phyloP scores from a whole-genome alignment of 1,139 yeast species.

The Protomyces gravidus region DNA sequence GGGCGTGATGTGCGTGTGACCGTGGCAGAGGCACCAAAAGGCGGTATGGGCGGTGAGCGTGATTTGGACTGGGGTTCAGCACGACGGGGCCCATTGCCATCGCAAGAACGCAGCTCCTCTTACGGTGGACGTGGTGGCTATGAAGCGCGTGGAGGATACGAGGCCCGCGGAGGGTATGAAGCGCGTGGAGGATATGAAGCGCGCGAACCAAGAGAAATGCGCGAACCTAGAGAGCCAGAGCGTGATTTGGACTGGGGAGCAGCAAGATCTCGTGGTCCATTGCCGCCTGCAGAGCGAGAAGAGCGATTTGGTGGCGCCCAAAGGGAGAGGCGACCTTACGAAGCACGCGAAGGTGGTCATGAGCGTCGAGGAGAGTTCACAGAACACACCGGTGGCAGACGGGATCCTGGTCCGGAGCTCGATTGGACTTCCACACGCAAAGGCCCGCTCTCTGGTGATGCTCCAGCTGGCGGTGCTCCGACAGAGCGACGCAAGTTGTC shows the following conservation, averaged over 20 bases:
- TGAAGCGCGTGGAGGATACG: constrained; percentile 20
- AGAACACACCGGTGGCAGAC: constrained; percentile 8
- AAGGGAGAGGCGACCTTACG: constrained; percentile 9
- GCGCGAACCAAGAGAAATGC: constrained; percentile 17
- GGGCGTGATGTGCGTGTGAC: constrained; percentile 77
- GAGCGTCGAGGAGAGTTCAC: constrained; percentile 9
- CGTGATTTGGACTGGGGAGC: constrained; percentile 38
- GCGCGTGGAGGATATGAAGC: constrained; percentile 25
- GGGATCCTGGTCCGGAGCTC: constrained; percentile 23
- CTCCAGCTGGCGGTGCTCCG: constrained; percentile 27
- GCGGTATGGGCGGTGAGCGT: constrained; percentile 34
- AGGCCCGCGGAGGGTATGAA: constrained; percentile 13
- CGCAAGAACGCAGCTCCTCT: constrained; percentile 31
- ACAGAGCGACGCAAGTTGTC: constrained; percentile 34
- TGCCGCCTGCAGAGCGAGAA: constrained; percentile 35
- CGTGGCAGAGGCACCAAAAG: constrained; percentile 79
- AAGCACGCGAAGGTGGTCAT: constrained; percentile 6
- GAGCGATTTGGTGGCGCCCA: constrained; percentile 22
- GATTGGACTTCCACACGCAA: constrained; percentile 28
- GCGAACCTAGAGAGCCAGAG: constrained; percentile 32
- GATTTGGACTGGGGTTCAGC: constrained; percentile 38
- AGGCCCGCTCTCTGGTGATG: constrained; percentile 17
- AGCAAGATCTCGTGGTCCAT: constrained; percentile 39
- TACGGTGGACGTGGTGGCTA: constrained; percentile 17
- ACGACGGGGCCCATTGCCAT: constrained; percentile 40